Conservation (phyloP, 2,329 filamentous ascomycete genomes). For the Colletotrichum cereale region DNA sequence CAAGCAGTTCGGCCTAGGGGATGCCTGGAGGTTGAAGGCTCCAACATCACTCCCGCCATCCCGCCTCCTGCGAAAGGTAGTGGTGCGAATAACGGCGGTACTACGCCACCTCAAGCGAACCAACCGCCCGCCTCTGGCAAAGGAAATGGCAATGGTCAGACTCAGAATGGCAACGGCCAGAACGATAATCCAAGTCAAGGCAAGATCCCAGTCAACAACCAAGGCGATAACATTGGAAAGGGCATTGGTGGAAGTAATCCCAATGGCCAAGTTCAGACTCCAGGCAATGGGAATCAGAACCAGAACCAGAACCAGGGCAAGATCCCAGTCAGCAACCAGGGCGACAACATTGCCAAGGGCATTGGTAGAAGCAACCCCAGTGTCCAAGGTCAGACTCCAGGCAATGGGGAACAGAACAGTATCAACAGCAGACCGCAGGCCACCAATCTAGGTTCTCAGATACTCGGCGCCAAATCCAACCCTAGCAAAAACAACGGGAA, state of each 20-base stretch:
- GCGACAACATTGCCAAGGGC: conserved; percentile 7
- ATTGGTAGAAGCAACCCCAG: not conserved
- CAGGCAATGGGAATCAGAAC: conserved; percentile 7
- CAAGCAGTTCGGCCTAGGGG: conserved; percentile 40
- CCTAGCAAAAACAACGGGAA: not conserved
- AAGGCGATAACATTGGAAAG: not conserved
- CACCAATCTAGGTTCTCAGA: conserved; percentile 3
- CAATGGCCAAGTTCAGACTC: not conserved
- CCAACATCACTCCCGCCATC: conserved; percentile 28
- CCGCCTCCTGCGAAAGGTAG: not conserved
- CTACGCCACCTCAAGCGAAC: conserved; percentile 15
- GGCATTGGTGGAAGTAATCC: not conserved
- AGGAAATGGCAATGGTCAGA: not conserved
- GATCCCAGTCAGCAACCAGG: conserved; percentile 1
- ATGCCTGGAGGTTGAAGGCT: conserved; percentile 40
- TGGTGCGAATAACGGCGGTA: conserved; percentile 6
- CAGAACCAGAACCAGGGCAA: conserved; percentile 11
- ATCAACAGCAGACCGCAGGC: not conserved
- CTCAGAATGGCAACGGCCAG: not conserved
- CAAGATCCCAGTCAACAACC: not conserved
- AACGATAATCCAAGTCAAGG: not conserved
- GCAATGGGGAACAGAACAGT: not conserved
- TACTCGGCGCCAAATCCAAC: conserved; percentile 7
- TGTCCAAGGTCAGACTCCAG: not conserved
- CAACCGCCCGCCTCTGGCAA: not conserved